Percentiles rank a stretch among this genome's conserved stretches.
Conservation (phyloP, 352 stramenopile genomes). For the Phytophthora sp. region DNA sequence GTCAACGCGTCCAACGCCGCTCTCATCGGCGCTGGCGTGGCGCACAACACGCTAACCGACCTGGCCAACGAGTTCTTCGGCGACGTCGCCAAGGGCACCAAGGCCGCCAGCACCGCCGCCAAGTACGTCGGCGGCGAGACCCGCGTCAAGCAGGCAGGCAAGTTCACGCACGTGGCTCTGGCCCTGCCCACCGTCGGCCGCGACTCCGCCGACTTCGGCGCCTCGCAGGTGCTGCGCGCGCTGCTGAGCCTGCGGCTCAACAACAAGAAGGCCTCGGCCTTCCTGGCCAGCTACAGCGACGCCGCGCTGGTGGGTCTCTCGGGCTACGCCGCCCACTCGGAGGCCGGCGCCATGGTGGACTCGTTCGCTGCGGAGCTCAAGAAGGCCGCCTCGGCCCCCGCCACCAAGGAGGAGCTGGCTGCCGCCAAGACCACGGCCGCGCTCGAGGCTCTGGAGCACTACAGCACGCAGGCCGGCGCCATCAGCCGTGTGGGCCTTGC, state of each 20-base stretch:
- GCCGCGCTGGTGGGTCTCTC: conserved; percentile 65
- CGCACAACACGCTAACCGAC: conserved; percentile 64
- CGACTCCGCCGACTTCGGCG: conserved; percentile 46
- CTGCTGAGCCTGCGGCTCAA: conserved; percentile 66
- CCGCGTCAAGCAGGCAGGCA: conserved; percentile 65
- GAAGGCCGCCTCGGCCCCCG: conserved; percentile 61
- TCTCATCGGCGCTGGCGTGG: conserved; percentile 66
- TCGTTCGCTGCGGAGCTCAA: conserved; percentile 80
- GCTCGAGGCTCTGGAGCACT: conserved; percentile 44
- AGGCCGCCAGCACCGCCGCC: conserved; percentile 31
- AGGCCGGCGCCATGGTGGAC: conserved; percentile 70
- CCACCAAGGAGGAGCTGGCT: conserved; percentile 75
- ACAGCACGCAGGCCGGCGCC: conserved; percentile 49
- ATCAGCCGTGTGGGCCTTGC: conserved; percentile 51
- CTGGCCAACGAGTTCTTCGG: conserved; percentile 75
- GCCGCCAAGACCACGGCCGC: conserved; percentile 73
- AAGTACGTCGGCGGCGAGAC: conserved; percentile 85
- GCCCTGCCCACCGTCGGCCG: conserved; percentile 66
- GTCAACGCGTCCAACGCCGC: conserved; percentile 67
- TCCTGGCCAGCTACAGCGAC: conserved; percentile 72
- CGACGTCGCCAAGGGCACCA: conserved; percentile 37
- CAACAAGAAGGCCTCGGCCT: conserved; percentile 66
- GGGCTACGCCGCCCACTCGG: conserved; percentile 54
- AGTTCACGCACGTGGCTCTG: conserved; percentile 79
- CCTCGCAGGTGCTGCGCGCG: conserved; percentile 72